Evolutionary conservation across 2,329 filamentous ascomycete genomes (phyloP).

Genomic region (Stylonectria norvegica): DNA sequence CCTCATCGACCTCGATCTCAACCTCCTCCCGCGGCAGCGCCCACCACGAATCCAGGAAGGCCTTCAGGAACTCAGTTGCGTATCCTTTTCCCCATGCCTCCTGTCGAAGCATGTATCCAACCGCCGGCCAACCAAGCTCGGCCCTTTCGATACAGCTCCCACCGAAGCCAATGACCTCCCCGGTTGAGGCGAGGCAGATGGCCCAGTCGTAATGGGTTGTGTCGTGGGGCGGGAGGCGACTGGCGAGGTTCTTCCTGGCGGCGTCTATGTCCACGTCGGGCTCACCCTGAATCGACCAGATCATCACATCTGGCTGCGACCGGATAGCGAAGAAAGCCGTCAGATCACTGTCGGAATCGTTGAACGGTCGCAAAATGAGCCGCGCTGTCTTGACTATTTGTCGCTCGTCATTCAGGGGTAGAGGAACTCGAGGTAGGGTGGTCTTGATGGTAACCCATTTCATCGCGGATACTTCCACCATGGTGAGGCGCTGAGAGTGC

Average conservation of each 20-base stretch:
- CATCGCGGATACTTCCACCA: conserved; percentile 20
- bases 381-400: conserved; percentile 47
- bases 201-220: conserved; percentile 53
- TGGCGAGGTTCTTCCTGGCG: conserved; percentile 39
- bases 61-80: conserved; percentile 54
- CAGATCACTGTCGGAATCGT: conserved; percentile 47
- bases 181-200: conserved; percentile 45
- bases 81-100: conserved; percentile 55
- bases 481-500: too few species aligned
- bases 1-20: conserved; percentile 41
- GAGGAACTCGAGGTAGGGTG: conserved; percentile 41
- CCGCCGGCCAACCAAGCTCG: conserved; percentile 51
- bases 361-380: conserved; percentile 52
- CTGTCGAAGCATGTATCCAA: conserved; percentile 55
- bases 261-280: conserved; percentile 43
- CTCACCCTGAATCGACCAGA: conserved; percentile 45
- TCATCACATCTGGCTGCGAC: conserved; percentile 59
- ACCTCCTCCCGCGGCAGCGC: conserved; percentile 44
- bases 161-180: conserved; percentile 51
- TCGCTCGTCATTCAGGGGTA: conserved; percentile 40
- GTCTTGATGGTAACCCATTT: conserved; percentile 45
- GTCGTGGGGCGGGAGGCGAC: conserved; percentile 49
- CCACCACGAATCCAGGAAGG: conserved; percentile 46
- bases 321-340: conserved; percentile 51
- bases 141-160: conserved; percentile 38